Evolutionary conservation across 179 eudicot species (phyloP), one percentile per base, ranked within the genome.

Genomic region (Monotropa hypopitys): DNA sequence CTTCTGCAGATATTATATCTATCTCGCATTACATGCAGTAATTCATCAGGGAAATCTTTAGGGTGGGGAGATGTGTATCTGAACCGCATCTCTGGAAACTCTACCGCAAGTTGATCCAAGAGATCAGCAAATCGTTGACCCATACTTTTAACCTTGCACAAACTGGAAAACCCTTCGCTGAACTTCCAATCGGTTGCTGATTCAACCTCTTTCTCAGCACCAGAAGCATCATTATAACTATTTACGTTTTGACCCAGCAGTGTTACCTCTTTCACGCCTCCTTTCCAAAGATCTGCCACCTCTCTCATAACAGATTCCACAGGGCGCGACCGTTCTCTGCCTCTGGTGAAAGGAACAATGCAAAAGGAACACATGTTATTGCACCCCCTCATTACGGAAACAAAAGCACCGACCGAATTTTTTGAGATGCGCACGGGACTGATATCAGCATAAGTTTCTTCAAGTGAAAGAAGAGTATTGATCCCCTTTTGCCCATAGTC

Each of bases 291-390:
- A 81, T 91, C 98, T 73, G 81, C 96, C 65, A 96, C 99, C 87
- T 96, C 98, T 80, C 87, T 86, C 38, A 93, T 89, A 73, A 96
- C 91, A 26, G 99, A 96, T 61, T 93, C 97, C 47, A 96, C 96
- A 67, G 98, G 98, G 47, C 97, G 97, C 33, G 99, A 96, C 42
- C 99, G 84, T 77, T 96, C 99, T 80, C 99, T 84, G 81, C 99
- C 99, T 86, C 99, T 93, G 46, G 99, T 96, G 85, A 96, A 96
- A 40, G 98, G 98, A 62, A 96, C 99, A 54, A 96, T 96, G 89
- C 99, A 96, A 83, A 96, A 96, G 3, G 98, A 90, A 78, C 99
- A 93, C 99, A 96, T 96, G 83, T 95, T 96, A 80, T 96, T 96
- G 88, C 99, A 96, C 71, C 99, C 99, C 81, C 98, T 88, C 99